Percentiles rank a stretch among this genome's conserved stretches.
Conservation (phyloP, 306 rosid genomes). For the Gastrolobium bilobum region DNA sequence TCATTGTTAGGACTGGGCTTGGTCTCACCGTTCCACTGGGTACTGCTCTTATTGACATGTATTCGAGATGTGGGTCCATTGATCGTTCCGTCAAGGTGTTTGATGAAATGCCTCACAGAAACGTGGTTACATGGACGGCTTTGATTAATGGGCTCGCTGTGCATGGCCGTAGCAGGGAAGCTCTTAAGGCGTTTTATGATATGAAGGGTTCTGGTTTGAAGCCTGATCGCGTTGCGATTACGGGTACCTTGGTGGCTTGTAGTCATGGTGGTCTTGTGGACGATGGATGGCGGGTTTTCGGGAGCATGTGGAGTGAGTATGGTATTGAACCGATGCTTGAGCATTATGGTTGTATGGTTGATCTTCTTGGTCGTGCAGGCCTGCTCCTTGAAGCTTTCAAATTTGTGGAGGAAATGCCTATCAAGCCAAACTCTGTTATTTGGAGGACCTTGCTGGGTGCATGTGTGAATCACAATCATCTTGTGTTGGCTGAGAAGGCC, state of each 20-base stretch:
- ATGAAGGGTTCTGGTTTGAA: constrained; percentile 60
- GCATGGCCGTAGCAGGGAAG: constrained; percentile 65
- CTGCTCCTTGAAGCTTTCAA: constrained; percentile 62
- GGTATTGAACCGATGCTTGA: constrained; percentile 59
- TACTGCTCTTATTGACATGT: constrained; percentile 70
- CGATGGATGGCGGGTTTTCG: constrained; percentile 60
- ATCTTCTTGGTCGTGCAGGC: constrained; percentile 72
- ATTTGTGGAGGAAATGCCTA: constrained; percentile 65
- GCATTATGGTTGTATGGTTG: constrained; percentile 80
- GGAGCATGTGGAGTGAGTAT: constrained; percentile 53
- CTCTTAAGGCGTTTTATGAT: constrained; percentile 54
- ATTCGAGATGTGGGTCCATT: constrained; percentile 68
- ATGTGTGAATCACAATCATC: constrained; percentile 65
- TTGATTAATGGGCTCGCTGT: constrained; percentile 65
- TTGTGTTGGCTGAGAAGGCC: constrained; percentile 66
- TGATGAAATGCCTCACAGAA: constrained; percentile 60
- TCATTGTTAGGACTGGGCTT: constrained; percentile 46
- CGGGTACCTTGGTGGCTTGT: constrained; percentile 69
- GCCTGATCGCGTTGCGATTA: constrained; percentile 57
- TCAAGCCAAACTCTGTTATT: constrained; percentile 61
- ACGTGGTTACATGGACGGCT: constrained; percentile 64
- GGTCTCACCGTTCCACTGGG: constrained; percentile 60
- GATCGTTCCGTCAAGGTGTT: constrained; percentile 63
- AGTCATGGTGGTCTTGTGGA: constrained; percentile 71
- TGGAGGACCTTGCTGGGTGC: constrained; percentile 81